Evolutionary conservation across 177 flowering plant species (phyloP), one percentile per base, ranked within the genome.

Genomic region (Vitis hybrid): DNA sequence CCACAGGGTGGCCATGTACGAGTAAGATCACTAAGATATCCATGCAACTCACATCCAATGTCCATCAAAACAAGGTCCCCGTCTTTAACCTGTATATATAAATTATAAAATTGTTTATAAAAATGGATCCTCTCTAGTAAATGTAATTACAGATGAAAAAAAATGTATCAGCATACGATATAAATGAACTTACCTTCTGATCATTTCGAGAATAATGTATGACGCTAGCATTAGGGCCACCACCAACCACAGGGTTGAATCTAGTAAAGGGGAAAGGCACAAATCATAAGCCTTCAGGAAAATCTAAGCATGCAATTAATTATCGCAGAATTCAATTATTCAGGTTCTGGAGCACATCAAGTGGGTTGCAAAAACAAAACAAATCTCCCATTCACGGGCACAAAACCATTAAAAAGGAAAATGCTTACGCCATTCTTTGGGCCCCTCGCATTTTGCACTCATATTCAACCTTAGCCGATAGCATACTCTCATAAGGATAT

Each of bases 1-100:
- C 98, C 96, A 78, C 82, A 84, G 10, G 96, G 97, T 58, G 98
- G 93, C 99, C 99, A 95, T 12, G 98, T 93, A 60, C 99, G 99
- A 66, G 98, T 93, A 56, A 93, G 74, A 79, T 95, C 99, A 86
- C 99, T 95, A 71, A 86, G 88, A 82, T 93, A 95, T 73, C 98
- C 97, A 82, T 93, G 97, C 64, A 87, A 77, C 73, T 95, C 99
- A 78, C 98, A 95, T 61, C 99, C 99, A 69, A 91, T 67, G 75
- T 95, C 99, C 99, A 95, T 91, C 76, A 95, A 78, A 71, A 93
- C 94, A 81, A 95, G 92, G 71, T 91, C 87, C 9, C 86, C 91
- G 69, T 81, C 89, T 55, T 79, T 78, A 58, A 95, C 78, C 99
- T 95, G 83, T 64, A 67, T 71, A 63, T 20, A 63, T 65, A 51